Conservation (phyloP, 2,329 filamentous ascomycete genomes). For the Dothiorella sarmentorum region DNA sequence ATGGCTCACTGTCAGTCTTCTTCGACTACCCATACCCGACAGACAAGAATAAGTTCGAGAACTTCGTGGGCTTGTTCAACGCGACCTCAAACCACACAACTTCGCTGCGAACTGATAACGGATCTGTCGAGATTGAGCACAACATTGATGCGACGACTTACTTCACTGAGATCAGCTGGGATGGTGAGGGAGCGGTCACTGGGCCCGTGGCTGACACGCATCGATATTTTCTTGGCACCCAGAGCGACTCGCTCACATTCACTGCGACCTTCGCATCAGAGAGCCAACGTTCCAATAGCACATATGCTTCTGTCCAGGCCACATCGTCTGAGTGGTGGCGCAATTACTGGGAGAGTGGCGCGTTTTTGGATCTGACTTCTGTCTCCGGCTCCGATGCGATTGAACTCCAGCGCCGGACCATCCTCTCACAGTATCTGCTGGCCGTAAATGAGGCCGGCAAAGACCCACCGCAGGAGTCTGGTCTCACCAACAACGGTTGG, state of each 20-base stretch:
- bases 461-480: constrained; percentile 48
- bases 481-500: constrained; percentile 54
- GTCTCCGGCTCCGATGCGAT: constrained; percentile 41
- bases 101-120: constrained; percentile 26
- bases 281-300: constrained; percentile 23
- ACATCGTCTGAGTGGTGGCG: constrained; percentile 46
- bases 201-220: constrained; percentile 39
- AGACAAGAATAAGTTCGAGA: constrained; percentile 51
- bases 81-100: constrained; percentile 47
- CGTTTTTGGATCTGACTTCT: constrained; percentile 50
- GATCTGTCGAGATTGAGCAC: constrained; percentile 43
- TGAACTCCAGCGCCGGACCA: constrained; percentile 52
- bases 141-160: constrained; percentile 45
- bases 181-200: constrained; percentile 32
- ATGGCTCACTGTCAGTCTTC: constrained; percentile 44
- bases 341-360: constrained; percentile 50
- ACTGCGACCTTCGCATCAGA: constrained; percentile 26
- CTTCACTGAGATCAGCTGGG: constrained; percentile 41
- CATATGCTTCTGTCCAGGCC: constrained; percentile 25
- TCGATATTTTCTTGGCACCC: constrained; percentile 42
- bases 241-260: constrained; percentile 26
- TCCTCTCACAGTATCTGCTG: constrained; percentile 53
- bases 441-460: constrained; percentile 52
- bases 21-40: constrained; percentile 53
- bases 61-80: constrained; percentile 53